Evolutionary conservation across 2,329 filamentous ascomycete genomes (phyloP).

Genomic region (Colletotrichum musicola): DNA sequence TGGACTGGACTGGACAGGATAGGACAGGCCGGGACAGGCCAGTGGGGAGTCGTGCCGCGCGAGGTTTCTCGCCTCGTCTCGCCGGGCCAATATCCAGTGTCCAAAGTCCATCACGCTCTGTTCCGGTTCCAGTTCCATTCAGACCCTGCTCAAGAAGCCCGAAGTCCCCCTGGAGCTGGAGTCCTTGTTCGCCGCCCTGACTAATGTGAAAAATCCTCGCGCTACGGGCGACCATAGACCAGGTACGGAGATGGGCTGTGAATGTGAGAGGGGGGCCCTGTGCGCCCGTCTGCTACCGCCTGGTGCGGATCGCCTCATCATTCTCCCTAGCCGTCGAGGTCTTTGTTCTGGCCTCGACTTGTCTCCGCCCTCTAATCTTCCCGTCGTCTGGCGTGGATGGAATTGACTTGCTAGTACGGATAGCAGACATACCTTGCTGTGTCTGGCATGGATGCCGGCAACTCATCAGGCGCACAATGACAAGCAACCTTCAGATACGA

Average conservation of each 20-base stretch:
- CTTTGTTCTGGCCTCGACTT: constrained; percentile 2
- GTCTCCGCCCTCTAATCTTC: background rate
- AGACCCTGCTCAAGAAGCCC: background rate
- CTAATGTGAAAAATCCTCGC: constrained; percentile 36
- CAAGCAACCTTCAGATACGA: constrained; percentile 26
- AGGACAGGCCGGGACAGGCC: background rate
- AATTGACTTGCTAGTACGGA: background rate
- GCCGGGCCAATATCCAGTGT: background rate
- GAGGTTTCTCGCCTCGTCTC: background rate
- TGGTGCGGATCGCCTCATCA: constrained; percentile 16
- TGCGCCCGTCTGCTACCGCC: constrained; percentile 14
- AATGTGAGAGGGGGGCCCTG: background rate
- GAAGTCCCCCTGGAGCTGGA: background rate
- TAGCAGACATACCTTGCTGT: background rate
- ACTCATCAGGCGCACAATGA: constrained; percentile 6
- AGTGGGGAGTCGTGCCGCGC: constrained; percentile 19
- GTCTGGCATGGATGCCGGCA: constrained; percentile 2
- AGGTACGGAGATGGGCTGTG: constrained; percentile 30
- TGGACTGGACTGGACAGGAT: no score
- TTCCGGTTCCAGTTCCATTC: background rate
- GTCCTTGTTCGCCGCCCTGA: constrained; percentile 37
- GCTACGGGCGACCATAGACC: constrained; percentile 29
- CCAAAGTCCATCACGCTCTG: no score
- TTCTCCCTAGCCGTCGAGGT: background rate
- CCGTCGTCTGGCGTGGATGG: background rate